Percentiles rank a stretch among this genome's conserved stretches.
Conservation (phyloP, 2,329 filamentous ascomycete species). For the Pseudogymnoascus pannorum region DNA sequence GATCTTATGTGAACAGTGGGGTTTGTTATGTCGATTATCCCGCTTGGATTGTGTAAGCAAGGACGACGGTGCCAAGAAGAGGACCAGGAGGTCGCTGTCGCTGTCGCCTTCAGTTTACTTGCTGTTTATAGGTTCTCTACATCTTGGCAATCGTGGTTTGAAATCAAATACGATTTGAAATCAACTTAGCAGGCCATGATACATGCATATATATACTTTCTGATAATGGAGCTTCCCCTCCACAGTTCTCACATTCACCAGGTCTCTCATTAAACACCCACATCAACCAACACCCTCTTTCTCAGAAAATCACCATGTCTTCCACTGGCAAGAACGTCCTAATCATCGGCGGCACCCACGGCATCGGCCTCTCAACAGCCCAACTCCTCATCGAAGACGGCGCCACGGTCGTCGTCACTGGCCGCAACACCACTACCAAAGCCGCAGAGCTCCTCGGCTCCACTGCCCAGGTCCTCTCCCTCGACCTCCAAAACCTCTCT, state of each 20-base stretch:
- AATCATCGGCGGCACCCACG: slow-evolving; percentile 55
- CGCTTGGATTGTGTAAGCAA: not conserved
- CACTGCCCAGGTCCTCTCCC: not conserved
- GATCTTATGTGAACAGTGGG: not conserved
- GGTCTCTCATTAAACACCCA: not conserved
- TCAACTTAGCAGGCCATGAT: not conserved
- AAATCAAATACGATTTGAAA: not conserved
- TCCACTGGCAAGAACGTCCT: slow-evolving; percentile 39
- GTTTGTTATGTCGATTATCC: not conserved
- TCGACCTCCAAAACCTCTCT: not conserved
- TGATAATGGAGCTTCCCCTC: not conserved
- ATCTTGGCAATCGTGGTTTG: not conserved
- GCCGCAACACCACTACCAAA: not conserved
- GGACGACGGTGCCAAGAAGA: not conserved
- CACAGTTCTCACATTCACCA: not conserved
- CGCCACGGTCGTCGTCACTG: slow-evolving; percentile 44
- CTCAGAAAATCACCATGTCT: not conserved
- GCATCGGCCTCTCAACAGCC: slow-evolving; percentile 55
- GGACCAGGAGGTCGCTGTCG: not conserved
- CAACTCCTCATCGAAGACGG: slow-evolving; percentile 49
- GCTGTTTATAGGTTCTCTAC: not conserved
- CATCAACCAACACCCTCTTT: not conserved
- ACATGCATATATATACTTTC: not conserved
- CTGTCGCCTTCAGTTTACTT: not conserved
- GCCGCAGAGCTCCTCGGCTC: not conserved